These are phyloP conservation scores for Saturnispora hagleri DNA, from an alignment of 805 yeast species.

Conservation along the genomic window DNA sequence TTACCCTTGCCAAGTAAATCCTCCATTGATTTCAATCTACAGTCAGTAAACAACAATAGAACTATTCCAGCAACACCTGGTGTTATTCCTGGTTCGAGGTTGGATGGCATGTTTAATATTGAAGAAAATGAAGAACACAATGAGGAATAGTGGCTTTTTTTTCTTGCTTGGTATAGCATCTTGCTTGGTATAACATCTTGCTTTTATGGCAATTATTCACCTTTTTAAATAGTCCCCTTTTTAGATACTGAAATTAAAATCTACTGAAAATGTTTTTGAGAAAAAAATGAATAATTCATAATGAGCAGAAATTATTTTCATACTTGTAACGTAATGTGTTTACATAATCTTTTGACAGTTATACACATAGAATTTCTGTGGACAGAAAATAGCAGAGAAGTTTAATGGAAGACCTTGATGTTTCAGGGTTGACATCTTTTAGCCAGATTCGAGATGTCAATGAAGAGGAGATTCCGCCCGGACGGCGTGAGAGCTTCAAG, in stretches of 20 bases:
- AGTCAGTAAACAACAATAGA: neutral
- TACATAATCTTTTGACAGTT: neutral
- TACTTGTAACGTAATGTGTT: neutral
- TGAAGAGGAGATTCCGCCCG: neutral
- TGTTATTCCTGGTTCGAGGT: constrained; percentile 12
- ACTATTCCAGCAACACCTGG: constrained; percentile 11
- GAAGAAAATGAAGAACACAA: neutral
- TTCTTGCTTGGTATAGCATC: too few relatives aligned
- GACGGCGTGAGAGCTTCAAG: neutral
- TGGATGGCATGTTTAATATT: constrained; percentile 10
- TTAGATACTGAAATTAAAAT: neutral
- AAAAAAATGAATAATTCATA: neutral
- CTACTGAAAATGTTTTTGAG: neutral
- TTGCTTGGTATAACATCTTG: too few relatives aligned
- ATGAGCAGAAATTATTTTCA: neutral
- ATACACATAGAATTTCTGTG: neutral
- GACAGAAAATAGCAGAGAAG: neutral
- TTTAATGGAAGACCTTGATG: neutral
- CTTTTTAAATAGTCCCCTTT: too few relatives aligned
- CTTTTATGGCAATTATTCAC: neutral
- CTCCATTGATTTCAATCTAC: neutral
- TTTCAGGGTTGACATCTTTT: neutral
- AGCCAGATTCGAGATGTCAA: neutral
- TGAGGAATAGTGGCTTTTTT: neutral
- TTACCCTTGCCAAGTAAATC: neutral